These are phyloP conservation scores for Benincasa hispida DNA, from an alignment of 306 rosid genomes.

Conservation along the genomic window DNA sequence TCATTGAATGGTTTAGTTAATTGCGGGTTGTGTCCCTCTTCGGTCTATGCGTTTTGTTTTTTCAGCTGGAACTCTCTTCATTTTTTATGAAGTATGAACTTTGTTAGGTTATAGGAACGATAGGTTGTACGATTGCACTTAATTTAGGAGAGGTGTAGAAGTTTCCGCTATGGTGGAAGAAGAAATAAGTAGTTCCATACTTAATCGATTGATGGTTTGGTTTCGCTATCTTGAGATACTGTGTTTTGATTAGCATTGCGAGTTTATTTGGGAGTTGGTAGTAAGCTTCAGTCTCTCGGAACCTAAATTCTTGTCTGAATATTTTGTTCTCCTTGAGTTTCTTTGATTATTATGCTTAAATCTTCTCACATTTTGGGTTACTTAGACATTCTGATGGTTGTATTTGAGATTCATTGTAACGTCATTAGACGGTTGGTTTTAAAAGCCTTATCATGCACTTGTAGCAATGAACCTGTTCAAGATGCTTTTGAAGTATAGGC, in stretches of 20 bases:
- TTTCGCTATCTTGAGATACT: neutral
- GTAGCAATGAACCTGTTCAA: conserved; percentile 66
- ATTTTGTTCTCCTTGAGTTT: neutral
- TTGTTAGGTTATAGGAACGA: neutral
- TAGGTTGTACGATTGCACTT: neutral
- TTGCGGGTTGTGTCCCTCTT: neutral
- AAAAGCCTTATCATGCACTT: neutral
- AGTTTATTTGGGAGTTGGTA: neutral
- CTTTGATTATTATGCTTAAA: neutral
- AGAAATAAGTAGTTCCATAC: neutral
- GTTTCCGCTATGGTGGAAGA: neutral
- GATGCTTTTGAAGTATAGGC: conserved; percentile 65
- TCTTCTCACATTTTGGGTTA: neutral
- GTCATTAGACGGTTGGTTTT: neutral
- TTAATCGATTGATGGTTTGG: neutral
- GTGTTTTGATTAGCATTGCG: neutral
- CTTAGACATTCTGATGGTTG: neutral
- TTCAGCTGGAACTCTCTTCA: neutral
- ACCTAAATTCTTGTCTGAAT: neutral
- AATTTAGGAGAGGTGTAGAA: neutral
- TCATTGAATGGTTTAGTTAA: neutral
- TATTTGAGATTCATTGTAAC: neutral
- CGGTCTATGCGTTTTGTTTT: neutral
- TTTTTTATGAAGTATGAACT: neutral
- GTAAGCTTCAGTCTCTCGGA: neutral